phyloP scores from a whole-genome alignment of 192 early-diverging fungal species.

The Podila minutissima region DNA sequence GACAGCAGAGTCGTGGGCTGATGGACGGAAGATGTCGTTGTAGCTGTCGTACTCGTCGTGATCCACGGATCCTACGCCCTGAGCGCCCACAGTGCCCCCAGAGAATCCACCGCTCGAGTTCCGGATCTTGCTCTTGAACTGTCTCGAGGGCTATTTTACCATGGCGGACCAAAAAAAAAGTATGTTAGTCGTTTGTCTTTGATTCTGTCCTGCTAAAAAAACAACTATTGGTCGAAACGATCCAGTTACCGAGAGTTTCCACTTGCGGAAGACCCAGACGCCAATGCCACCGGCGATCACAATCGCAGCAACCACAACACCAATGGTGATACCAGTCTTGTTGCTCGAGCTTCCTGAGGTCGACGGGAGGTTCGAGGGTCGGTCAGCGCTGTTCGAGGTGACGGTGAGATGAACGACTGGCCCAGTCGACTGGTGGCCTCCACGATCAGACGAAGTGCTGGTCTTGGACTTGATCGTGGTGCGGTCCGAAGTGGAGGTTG shows the following conservation, averaged over 20 bases:
- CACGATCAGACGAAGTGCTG: neutral
- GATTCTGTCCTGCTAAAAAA: neutral
- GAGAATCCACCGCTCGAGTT: neutral
- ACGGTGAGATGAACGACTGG: neutral
- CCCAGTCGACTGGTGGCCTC: neutral
- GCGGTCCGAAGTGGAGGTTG: neutral
- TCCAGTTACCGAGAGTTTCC: conserved; percentile 41
- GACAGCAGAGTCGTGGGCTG: conserved; percentile 6
- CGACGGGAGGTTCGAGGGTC: neutral
- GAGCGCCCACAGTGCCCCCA: neutral
- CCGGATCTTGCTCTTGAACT: conserved; percentile 44
- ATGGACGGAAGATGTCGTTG: conserved; percentile 31
- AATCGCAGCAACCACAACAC: conserved; percentile 30
- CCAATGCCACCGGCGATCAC: conserved; percentile 29
- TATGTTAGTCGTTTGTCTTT: neutral
- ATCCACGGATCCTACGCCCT: neutral
- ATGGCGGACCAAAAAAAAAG: neutral
- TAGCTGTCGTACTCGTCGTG: conserved; percentile 11
- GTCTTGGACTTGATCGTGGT: neutral
- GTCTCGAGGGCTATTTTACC: conserved; percentile 24
- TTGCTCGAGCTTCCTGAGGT: conserved; percentile 13
- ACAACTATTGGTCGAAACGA: neutral
- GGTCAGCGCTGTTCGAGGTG: neutral
- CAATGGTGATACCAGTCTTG: conserved; percentile 35
- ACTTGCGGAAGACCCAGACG: conserved; percentile 52